Conservation (phyloP, 441 rosid species). For the Flueggea neowawraea region DNA sequence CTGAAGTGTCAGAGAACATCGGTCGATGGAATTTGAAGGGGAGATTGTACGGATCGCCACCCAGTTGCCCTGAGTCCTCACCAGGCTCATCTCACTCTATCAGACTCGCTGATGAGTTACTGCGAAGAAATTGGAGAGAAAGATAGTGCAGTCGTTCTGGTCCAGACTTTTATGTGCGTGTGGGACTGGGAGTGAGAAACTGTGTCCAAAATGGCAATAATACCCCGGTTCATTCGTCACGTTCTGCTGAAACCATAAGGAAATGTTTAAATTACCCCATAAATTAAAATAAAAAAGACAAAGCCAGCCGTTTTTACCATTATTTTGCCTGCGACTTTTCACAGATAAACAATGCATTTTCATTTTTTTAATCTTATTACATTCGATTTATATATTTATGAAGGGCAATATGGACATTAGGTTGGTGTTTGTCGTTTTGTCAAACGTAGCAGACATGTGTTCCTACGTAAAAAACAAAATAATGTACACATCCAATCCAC, state of each 20-base stretch:
- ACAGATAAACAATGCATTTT: no score
- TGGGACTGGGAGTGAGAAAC: conserved; percentile 1
- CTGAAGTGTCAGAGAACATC: conserved; percentile 47
- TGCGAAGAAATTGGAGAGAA: background rate
- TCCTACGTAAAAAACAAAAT: no score
- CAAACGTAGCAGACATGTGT: no score
- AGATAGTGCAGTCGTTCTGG: background rate
- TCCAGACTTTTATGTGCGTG: conserved; percentile 13
- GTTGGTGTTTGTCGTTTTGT: no score
- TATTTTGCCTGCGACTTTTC: no score
- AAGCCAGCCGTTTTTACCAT: no score
- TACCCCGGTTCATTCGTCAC: conserved; percentile 1
- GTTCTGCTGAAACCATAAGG: background rate
- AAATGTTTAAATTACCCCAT: background rate
- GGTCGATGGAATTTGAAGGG: conserved; percentile 41
- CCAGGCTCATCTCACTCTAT: conserved; percentile 40
- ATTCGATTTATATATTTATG: no score
- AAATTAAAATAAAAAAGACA: no score
- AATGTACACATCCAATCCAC: no score
- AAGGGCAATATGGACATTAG: no score
- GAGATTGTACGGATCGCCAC: conserved; percentile 48
- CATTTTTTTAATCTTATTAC: no score
- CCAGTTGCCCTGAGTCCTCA: conserved; percentile 48
- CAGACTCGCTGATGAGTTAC: background rate
- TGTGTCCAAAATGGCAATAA: background rate